Conservation (phyloP, 768 basidiomycete genomes). For the Boletus eberwhitei region DNA sequence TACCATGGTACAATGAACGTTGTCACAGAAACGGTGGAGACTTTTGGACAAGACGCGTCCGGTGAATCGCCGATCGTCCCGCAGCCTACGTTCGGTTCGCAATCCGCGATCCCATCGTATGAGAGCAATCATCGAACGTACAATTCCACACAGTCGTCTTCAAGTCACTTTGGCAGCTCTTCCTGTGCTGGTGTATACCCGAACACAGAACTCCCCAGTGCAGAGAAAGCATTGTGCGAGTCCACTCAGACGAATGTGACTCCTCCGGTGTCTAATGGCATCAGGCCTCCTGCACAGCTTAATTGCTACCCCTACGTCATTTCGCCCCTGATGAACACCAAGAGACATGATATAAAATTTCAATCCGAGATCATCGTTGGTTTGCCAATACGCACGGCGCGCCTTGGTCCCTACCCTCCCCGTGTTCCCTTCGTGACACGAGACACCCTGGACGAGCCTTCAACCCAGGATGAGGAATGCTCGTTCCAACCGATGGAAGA, state of each 20-base stretch:
- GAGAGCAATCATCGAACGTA: background rate
- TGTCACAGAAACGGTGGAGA: conserved; percentile 13
- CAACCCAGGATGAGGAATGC: background rate
- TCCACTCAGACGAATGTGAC: conserved; percentile 1
- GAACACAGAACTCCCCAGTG: conserved; percentile 7
- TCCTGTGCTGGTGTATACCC: conserved; percentile 21
- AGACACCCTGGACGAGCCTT: background rate
- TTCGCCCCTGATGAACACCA: background rate
- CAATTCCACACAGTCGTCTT: background rate
- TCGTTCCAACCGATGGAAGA: background rate
- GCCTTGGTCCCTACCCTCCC: background rate
- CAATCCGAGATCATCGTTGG: background rate
- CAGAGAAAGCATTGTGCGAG: conserved; percentile 8
- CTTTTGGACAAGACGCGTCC: conserved; percentile 25
- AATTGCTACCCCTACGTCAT: conserved; percentile 11
- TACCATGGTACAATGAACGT: conserved; percentile 33
- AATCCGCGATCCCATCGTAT: background rate
- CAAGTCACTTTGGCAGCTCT: conserved; percentile 9
- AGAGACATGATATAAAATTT: background rate
- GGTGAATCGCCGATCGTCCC: conserved; percentile 19
- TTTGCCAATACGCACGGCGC: background rate
- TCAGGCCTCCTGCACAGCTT: conserved; percentile 7
- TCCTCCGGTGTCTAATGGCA: background rate
- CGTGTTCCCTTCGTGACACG: background rate
- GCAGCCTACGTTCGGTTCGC: background rate